These are phyloP conservation scores for Capsicum rhomboideum DNA, from an alignment of 257 asterid species.

Conservation along the genomic window DNA sequence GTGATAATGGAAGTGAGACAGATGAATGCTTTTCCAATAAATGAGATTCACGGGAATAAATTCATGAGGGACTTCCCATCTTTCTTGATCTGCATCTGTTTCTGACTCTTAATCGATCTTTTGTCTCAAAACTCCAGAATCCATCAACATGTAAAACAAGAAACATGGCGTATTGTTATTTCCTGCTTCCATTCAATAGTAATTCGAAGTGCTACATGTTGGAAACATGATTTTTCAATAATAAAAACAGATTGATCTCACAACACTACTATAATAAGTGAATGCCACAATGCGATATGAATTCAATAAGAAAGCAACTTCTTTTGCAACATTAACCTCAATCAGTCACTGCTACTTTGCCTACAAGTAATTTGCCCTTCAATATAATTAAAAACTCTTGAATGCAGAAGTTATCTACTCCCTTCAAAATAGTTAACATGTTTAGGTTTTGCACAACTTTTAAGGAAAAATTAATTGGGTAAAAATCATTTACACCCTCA, in stretches of 20 bases:
- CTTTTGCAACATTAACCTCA: too few relatives aligned
- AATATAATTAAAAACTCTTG: too few relatives aligned
- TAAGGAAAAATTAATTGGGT: too few relatives aligned
- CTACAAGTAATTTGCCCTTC: too few relatives aligned
- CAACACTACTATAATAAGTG: neutral
- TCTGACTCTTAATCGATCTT: conserved; percentile 1
- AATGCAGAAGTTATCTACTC: too few relatives aligned
- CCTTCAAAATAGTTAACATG: too few relatives aligned
- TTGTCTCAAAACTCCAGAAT: conserved; percentile 2
- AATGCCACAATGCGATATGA: neutral
- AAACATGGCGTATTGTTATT: neutral
- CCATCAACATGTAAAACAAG: neutral
- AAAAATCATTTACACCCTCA: too few relatives aligned
- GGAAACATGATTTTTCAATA: too few relatives aligned
- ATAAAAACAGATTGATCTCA: neutral
- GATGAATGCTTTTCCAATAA: neutral
- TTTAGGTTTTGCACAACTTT: too few relatives aligned
- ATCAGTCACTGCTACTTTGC: too few relatives aligned
- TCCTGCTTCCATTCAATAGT: neutral
- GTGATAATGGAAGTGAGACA: neutral
- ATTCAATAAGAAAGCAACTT: neutral
- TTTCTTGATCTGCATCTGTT: neutral
- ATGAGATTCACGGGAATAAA: conserved; percentile 1
- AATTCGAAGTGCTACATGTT: too few relatives aligned
- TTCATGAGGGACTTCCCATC: conserved; percentile 4